These are phyloP conservation scores for Lolium perenne DNA, from an alignment of 176 grass and related monocot species.

Conservation along the genomic window DNA sequence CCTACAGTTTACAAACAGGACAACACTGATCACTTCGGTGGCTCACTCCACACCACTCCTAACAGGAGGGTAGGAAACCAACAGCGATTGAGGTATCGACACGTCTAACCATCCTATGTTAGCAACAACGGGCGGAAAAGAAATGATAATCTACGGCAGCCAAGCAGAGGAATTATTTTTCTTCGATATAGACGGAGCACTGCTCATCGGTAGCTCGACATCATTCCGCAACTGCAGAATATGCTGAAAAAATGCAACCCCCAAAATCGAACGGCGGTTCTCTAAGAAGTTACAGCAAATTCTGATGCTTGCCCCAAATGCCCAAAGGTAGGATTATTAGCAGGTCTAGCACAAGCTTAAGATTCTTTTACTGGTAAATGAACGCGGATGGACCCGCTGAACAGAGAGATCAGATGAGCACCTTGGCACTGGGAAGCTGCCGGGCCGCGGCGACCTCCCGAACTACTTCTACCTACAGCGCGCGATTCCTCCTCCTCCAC, in stretches of 20 bases:
- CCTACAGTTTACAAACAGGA: not conserved
- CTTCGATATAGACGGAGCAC: not conserved
- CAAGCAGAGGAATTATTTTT: not conserved
- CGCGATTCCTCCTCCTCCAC: constrained; percentile 10
- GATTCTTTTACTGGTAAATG: not conserved
- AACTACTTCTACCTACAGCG: not conserved
- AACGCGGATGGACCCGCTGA: not conserved
- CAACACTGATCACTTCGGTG: not conserved
- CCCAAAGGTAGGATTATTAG: not conserved
- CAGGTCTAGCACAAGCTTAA: not conserved
- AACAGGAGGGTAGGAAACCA: constrained; percentile 10
- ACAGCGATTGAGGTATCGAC: not conserved
- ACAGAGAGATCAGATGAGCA: not conserved
- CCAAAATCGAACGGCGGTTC: not conserved
- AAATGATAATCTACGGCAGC: not conserved
- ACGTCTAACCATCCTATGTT: not conserved
- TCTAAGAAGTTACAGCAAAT: not conserved
- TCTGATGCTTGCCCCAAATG: not conserved
- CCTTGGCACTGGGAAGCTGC: not conserved
- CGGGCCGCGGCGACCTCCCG: not conserved
- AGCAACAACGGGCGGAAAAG: not conserved
- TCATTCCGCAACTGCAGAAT: not conserved
- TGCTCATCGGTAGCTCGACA: not conserved
- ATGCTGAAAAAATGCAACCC: not conserved
- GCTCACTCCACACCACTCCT: not conserved